Conservation (phyloP, 805 yeast species). For the Starmerella ratchasimensis region DNA sequence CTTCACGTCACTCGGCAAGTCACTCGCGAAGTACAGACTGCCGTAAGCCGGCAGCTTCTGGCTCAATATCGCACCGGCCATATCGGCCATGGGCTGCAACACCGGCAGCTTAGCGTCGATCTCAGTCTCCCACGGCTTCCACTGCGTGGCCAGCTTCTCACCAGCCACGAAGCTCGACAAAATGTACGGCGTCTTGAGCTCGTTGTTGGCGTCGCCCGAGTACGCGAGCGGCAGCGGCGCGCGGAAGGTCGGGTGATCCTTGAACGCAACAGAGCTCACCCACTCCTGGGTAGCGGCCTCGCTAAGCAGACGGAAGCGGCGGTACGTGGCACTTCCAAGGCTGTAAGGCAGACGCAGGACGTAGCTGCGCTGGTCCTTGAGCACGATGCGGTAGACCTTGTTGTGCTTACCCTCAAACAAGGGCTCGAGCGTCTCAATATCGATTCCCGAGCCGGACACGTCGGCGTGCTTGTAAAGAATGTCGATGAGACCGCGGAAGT, state of each 20-base stretch:
- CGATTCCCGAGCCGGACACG: conserved; percentile 27
- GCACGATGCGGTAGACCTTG: conserved; percentile 61
- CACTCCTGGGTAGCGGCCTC: conserved; percentile 94
- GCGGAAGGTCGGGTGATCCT: conserved; percentile 40
- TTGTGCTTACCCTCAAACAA: conserved; percentile 92
- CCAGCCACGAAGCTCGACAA: conserved; percentile 73
- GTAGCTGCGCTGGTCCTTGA: conserved; percentile 47
- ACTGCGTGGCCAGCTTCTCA: conserved; percentile 66
- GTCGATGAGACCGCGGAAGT: conserved; percentile 57
- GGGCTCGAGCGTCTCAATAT: conserved; percentile 59
- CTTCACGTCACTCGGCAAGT: conserved; percentile 23
- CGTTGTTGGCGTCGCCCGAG: conserved; percentile 53
- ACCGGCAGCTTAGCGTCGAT: conserved; percentile 36
- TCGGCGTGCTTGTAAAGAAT: conserved; percentile 23
- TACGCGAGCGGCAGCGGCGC: conserved; percentile 30
- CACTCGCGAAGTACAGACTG: conserved; percentile 65
- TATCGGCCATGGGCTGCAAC: conserved; percentile 59
- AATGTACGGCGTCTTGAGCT: conserved; percentile 59
- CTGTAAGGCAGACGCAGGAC: conserved; percentile 82
- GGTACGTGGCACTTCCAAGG: conserved; percentile 47
- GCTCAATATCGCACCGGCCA: conserved; percentile 42
- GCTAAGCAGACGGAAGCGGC: conserved; percentile 48
- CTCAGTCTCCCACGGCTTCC: conserved; percentile 73
- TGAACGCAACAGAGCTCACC: conserved; percentile 27
- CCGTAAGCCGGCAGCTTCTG: conserved; percentile 63